phyloP scores from a whole-genome alignment of 495 filamentous ascomycete genomes.

The Neurospora sp. region DNA sequence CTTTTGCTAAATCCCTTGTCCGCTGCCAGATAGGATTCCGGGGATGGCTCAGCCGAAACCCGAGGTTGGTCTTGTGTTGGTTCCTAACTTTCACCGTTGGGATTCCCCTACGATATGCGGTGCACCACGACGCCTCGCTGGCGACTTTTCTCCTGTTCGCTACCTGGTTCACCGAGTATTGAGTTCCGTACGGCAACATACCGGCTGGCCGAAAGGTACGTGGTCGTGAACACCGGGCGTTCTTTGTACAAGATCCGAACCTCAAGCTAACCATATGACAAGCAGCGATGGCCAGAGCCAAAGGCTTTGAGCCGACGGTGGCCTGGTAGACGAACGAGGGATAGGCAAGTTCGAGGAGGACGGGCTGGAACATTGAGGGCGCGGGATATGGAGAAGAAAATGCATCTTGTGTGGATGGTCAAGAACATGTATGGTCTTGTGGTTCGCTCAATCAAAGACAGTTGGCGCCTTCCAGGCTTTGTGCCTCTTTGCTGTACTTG shows the following conservation, averaged over 20 bases:
- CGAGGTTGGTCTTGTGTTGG: conserved; percentile 19
- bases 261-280: background rate
- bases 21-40: background rate
- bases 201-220: background rate
- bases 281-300: background rate
- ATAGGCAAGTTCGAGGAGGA: background rate
- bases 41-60: conserved; percentile 9
- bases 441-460: background rate
- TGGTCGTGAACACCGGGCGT: background rate
- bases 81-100: conserved; percentile 16
- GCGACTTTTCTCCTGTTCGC: conserved; percentile 28
- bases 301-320: background rate
- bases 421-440: background rate
- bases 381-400: background rate
- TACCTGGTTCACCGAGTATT: conserved; percentile 23
- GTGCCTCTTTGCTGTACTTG: background rate
- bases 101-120: conserved; percentile 18
- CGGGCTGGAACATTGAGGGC: background rate
- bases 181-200: background rate
- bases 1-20: no score
- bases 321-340: background rate
- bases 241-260: background rate
- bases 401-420: background rate
- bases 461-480: background rate
- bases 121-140: conserved; percentile 19